phyloP scores from a whole-genome alignment of 2,329 filamentous ascomycete species.

The Phaeosphaeriaceae sp. region DNA sequence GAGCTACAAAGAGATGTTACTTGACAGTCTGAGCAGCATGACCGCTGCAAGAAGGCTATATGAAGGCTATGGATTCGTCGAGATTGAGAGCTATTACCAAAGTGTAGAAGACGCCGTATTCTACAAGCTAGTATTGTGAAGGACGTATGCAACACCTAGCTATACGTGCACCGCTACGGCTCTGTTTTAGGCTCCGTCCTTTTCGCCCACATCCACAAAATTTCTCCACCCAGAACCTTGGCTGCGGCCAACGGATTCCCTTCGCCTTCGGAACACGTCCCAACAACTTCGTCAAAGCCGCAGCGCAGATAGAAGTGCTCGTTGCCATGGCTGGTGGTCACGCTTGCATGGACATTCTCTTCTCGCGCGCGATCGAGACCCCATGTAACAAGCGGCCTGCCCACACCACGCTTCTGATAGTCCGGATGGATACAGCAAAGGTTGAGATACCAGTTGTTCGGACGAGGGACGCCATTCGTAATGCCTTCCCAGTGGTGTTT shows the following conservation, averaged over 20 bases:
- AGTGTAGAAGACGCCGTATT: constrained; percentile 63
- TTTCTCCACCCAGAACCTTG: constrained; percentile 36
- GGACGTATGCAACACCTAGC: background rate
- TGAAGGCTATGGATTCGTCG: constrained; percentile 58
- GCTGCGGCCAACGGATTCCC: constrained; percentile 35
- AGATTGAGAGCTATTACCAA: constrained; percentile 62
- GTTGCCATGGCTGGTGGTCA: constrained; percentile 49
- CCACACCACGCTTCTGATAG: constrained; percentile 48
- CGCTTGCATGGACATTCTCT: constrained; percentile 50
- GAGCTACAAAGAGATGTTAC: constrained; percentile 60
- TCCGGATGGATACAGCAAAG: constrained; percentile 50
- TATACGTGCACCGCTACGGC: background rate
- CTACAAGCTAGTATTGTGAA: constrained; percentile 48
- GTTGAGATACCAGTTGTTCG: constrained; percentile 51
- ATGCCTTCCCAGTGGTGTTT: constrained; percentile 23
- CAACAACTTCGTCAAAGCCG: constrained; percentile 45
- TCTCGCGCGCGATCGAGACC: constrained; percentile 48
- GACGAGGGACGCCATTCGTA: constrained; percentile 17
- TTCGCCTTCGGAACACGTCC: constrained; percentile 41
- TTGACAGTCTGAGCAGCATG: constrained; percentile 66
- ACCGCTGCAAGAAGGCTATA: constrained; percentile 59
- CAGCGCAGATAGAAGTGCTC: constrained; percentile 51
- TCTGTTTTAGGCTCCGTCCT: background rate
- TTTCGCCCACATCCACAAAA: constrained; percentile 41
- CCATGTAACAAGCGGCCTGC: constrained; percentile 51